Conservation (phyloP, 345 rosid genomes). For the Eucalyptus cloeziana region DNA sequence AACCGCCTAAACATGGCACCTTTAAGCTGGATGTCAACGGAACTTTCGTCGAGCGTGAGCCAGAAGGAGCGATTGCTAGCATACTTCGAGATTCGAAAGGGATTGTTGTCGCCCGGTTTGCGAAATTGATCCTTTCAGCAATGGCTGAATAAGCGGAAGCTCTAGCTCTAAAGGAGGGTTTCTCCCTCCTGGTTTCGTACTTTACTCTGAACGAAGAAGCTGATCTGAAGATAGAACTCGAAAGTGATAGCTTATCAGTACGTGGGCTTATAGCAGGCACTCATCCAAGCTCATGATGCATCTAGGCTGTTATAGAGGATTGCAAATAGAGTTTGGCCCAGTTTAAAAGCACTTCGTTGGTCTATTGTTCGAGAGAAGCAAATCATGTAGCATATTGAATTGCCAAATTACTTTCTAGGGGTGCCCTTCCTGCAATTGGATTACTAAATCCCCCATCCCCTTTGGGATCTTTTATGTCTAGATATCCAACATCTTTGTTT, state of each 20-base stretch:
- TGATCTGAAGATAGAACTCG: not conserved
- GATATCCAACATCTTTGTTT: no score
- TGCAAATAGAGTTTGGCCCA: not conserved
- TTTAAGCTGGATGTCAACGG: not conserved
- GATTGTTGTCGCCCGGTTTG: not conserved
- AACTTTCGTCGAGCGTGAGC: not conserved
- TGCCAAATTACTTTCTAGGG: rapidly evolving
- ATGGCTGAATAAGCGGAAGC: not conserved
- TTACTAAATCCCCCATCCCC: not conserved
- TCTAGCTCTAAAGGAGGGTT: not conserved
- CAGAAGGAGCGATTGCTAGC: not conserved
- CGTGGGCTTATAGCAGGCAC: not conserved
- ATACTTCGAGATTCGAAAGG: not conserved
- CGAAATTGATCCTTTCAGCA: not conserved
- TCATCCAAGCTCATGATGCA: not conserved
- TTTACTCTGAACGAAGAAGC: not conserved
- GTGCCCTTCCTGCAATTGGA: not conserved
- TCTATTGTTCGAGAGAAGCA: not conserved
- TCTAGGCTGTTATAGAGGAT: not conserved
- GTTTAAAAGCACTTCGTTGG: not conserved
- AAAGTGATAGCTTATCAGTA: not conserved
- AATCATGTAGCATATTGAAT: no score
- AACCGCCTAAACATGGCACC: not conserved
- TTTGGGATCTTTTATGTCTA: not conserved
- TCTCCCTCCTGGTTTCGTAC: not conserved